A percentile compares a stretch with the other conserved stretches of the same genome.
Conservation (phyloP, 495 filamentous ascomycete genomes). For the Penicillium cinerascens region DNA sequence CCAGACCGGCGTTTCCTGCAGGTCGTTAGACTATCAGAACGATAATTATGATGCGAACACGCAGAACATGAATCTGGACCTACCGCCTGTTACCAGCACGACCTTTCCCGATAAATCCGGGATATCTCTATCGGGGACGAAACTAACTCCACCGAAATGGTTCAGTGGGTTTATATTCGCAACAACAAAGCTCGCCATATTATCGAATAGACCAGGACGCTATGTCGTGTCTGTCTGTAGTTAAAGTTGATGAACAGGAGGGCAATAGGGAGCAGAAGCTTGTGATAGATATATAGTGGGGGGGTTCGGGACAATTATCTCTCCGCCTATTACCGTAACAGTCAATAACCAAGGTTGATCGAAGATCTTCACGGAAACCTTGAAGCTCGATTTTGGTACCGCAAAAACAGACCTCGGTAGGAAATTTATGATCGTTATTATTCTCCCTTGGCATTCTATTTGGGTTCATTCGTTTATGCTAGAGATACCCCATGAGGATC, state of each 20-base stretch:
- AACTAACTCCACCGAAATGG: slow-evolving; percentile 27
- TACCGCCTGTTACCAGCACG: slow-evolving; percentile 55
- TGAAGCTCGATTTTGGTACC: too few species aligned
- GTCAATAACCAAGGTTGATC: background rate
- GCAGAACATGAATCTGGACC: slow-evolving; percentile 19
- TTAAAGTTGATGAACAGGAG: background rate
- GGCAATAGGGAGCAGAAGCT: background rate
- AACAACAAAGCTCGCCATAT: slow-evolving; percentile 21
- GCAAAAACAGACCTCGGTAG: too few species aligned
- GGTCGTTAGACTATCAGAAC: background rate
- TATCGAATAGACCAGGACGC: background rate
- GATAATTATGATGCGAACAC: background rate
- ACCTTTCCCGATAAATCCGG: slow-evolving; percentile 50
- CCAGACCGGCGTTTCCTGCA: slow-evolving; percentile 55
- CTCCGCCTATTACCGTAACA: background rate
- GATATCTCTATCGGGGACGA: slow-evolving; percentile 48
- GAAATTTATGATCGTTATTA: too few species aligned
- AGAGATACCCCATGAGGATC: too few species aligned
- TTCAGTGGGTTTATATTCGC: slow-evolving; percentile 24
- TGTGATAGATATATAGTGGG: background rate
- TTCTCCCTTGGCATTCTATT: too few species aligned
- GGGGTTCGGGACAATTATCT: background rate
- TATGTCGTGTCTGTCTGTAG: background rate
- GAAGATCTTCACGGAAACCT: background rate
- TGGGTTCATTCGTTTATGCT: too few species aligned